Base-by-base conservation (phyloP, 1,284 basidiomycete genomes). In the Irpex sp. region DNA sequence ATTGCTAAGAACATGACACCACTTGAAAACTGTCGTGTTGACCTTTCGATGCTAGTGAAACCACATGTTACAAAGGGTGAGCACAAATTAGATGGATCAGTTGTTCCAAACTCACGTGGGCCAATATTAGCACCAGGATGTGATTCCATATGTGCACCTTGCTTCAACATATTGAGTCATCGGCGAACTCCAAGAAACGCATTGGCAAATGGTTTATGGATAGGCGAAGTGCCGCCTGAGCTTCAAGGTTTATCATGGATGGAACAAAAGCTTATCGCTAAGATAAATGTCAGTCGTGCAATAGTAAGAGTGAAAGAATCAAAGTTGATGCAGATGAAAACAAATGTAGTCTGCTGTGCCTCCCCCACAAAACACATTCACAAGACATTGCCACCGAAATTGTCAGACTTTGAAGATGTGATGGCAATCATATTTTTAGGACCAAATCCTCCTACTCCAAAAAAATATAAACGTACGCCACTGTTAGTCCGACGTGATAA, bases 171-270 rank as follows among this genome's bases (percentile, higher is more conserved):
- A 39, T 5, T 77, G 6, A n/a, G n/a, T 11, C 1, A 31, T 7
- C n/a, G 31, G 4, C 21, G 62, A 46, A 60, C 74, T 9, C 76
- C 76, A 7, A 57, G 50, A 21, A 26, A 63, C 49, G 67, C 76
- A n/a, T 59, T 80, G 5, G 73, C 73, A 1, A 76, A 76, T 64
- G 74, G 76, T 1, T 59, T 78, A 1, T 81, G 78, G 78, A 26
- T 80, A 0, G 78, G 78, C 13, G 62, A 73, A 9, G 69, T 79
- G 0, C 78, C 77, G 0, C 1, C 57, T 31, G 64, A 69, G n/a
- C 60, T 79, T 0, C 26, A 66, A 51, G 50, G 63, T 13, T 61
- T 80, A 19, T 69, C 59, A 2, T 76, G 70, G 61, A 66, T 70
- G 6, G 77, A 80, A 61, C 66, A 72, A 60, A 26, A 77, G 19